phyloP scores from a whole-genome alignment of 208 protist species.

The Trypanosoma melophagium region DNA sequence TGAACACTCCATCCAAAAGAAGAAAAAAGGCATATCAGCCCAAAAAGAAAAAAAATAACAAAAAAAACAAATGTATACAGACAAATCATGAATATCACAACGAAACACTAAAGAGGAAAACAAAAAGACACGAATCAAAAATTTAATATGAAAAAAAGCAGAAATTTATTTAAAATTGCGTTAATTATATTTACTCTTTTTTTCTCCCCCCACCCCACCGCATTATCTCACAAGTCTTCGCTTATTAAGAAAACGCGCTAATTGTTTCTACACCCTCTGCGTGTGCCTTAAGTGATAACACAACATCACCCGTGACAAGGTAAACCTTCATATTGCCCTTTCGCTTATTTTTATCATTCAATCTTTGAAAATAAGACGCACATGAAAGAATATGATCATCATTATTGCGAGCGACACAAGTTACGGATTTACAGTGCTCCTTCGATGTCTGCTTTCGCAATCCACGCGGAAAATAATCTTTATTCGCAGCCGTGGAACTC shows the following conservation, averaged over 20 bases:
- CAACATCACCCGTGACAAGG: slow-evolving; percentile 14
- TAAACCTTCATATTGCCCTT: neutral
- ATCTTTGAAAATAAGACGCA: slow-evolving; percentile 14
- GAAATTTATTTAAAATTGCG: slow-evolving; percentile 10
- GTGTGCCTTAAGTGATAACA: slow-evolving; percentile 16
- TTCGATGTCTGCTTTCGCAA: slow-evolving; percentile 9
- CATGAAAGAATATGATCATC: slow-evolving; percentile 32
- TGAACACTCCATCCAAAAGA: no score
- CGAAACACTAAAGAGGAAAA: slow-evolving; percentile 16
- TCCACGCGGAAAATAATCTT: neutral
- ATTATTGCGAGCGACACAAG: slow-evolving; percentile 6
- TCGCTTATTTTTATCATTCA: no score
- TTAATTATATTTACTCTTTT: no score
- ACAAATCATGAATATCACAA: neutral
- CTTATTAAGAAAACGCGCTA: slow-evolving; percentile 3
- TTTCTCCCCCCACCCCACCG: no score
- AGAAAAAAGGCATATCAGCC: slow-evolving; percentile 12
- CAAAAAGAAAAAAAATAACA: slow-evolving; percentile 18
- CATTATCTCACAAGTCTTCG: no score
- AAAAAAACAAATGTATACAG: slow-evolving; percentile 10
- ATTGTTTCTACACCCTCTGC: slow-evolving; percentile 23
- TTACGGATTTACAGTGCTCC: slow-evolving; percentile 6
- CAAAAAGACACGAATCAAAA: slow-evolving; percentile 15
- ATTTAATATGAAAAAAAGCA: neutral
- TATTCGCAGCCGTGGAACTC: neutral